Evolutionary conservation across 208 protist species (phyloP), one percentile per base, ranked within the genome.

Genomic region (Crithidia acanthocephali): DNA sequence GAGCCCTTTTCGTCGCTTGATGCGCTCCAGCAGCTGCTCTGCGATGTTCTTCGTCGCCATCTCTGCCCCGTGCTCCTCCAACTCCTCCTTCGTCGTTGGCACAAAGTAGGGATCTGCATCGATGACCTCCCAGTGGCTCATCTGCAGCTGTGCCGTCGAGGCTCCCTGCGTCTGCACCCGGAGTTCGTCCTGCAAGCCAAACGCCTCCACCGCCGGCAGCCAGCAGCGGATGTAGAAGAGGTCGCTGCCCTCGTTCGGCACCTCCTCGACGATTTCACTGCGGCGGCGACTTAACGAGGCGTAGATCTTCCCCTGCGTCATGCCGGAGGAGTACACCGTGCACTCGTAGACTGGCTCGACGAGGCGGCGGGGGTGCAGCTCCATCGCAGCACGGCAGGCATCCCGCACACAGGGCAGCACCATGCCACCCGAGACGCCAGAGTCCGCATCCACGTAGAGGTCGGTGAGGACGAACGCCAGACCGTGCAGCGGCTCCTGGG

Each of bases 311-410:
- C 94, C 96, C 51, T 98, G 83, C 1, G 79, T 94, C 35, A 83
- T 59, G 6, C 91, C 86, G 11, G 84, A 89, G 11, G 92, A 95
- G 86, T 98, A 97, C n/a, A 99, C 91, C n/a, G 97, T 96, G 84
- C 98, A 99, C 47, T 93, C 72, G 82, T 99, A 99, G 56, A 99
- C 84, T 1, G 98, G 96, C 76, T 99, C 97, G 61, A 99, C 91
- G 13, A 99, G 82, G 40, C 99, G 92, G 47, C 91, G 79, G n/a
- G 87, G 89, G 61, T 92, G 84, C 4, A 76, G 56, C 72, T 97
- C 84, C 85, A 99, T 98, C 42, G 98, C 97, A 2, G 88, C 71
- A 2, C 92, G 81, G 77, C 95, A 99, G 20, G 94, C 98, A 32
- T 98, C 95, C 5, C 93, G 94, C 62, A 99, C 86, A 22, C 95